Base-by-base conservation (phyloP, 2,329 filamentous ascomycete species). In the Cladosporium sp. region DNA sequence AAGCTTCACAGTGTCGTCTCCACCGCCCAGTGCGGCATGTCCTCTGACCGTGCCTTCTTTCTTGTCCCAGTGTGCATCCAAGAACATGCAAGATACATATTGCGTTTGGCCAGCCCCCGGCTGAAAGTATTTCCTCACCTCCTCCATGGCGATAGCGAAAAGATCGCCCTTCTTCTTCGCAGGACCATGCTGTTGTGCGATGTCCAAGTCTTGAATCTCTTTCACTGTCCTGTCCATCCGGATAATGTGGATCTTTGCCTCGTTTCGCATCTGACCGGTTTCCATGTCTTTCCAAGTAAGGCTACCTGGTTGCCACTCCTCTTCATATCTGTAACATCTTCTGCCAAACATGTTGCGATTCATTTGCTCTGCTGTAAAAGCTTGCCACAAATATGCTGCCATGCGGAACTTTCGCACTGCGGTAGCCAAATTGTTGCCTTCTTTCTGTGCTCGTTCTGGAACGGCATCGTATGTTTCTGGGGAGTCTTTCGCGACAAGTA, bases 331-430 rank as follows among this genome's bases (percentile, higher is more conserved):
- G 77, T 97, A 98, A 62, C 87, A 89, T 65, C 94, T 88, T 66
- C 94, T 86, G 11, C 93, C 93, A 70, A 98, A 87, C 67, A 90
- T 91, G 76, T 97, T 91, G 68, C 92, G 89, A 76, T 88, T 90
- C 94, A 98, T 98, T 76, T 98, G 93, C 77, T 99, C 95, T 7
- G 92, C 92, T 0, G 94, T 98, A 74, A 96, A 98, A 8, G 93
- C 92, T 76, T 99, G 95, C 93, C 95, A 98, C 16, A 98, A 83
- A 76, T 98, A 97, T 26, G 92, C 94, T 21, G 93, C 90, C 91
- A 96, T 97, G 68, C 93, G 88, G 76, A 95, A 97, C 76, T 99
- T 99, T 73, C 87, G 88, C 60, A 96, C 85, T 0, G 95, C 95
- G 8, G 87, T 88, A 13, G 93, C 89, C 39, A 98, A 76, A 1